Percentiles rank a stretch among this genome's conserved stretches.
Evolutionary conservation across 2,329 filamentous ascomycete genomes (phyloP).

Genomic region (Cladosporium sp.): DNA sequence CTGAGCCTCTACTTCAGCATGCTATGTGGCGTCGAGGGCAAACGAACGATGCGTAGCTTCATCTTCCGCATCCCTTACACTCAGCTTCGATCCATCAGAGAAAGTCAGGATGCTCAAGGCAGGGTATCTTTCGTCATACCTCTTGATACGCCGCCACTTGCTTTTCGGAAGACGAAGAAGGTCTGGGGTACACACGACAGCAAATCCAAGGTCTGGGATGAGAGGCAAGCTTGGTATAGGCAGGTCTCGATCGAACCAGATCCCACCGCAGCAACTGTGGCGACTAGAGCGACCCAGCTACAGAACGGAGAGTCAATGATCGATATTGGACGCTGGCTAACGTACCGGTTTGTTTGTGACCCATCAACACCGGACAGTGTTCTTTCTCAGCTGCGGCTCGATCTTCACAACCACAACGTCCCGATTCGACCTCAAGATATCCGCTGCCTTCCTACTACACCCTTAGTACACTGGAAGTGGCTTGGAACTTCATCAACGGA

Average conservation of each 20-base stretch:
- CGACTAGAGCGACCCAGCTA: slow-evolving; percentile 32
- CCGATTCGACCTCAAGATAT: slow-evolving; percentile 30
- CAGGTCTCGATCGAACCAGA: slow-evolving; percentile 58
- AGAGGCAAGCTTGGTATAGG: slow-evolving; percentile 56
- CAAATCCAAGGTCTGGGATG: slow-evolving; percentile 46
- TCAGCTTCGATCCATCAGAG: slow-evolving; percentile 16
- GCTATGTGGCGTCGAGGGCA: neutral
- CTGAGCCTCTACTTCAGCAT: slow-evolving; percentile 1
- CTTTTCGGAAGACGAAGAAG: slow-evolving; percentile 22
- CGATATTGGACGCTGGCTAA: slow-evolving; percentile 60
- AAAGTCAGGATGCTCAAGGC: slow-evolving; percentile 20
- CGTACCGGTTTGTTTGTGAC: slow-evolving; percentile 50
- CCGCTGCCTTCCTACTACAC: neutral
- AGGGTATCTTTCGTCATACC: slow-evolving; percentile 31
- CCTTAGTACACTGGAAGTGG: slow-evolving; percentile 1
- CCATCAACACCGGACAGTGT: slow-evolving; percentile 1
- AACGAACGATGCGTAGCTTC: slow-evolving; percentile 14
- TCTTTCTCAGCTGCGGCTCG: slow-evolving; percentile 36
- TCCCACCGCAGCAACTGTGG: slow-evolving; percentile 7
- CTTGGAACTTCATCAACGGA: slow-evolving; percentile 8
- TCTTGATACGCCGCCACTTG: slow-evolving; percentile 32
- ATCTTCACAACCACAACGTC: slow-evolving; percentile 71
- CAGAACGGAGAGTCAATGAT: slow-evolving; percentile 50
- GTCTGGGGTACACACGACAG: slow-evolving; percentile 36
- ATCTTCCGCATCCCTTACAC: slow-evolving; percentile 22